Conservation (phyloP, 495 filamentous ascomycete genomes). For the Darksidea phi region DNA sequence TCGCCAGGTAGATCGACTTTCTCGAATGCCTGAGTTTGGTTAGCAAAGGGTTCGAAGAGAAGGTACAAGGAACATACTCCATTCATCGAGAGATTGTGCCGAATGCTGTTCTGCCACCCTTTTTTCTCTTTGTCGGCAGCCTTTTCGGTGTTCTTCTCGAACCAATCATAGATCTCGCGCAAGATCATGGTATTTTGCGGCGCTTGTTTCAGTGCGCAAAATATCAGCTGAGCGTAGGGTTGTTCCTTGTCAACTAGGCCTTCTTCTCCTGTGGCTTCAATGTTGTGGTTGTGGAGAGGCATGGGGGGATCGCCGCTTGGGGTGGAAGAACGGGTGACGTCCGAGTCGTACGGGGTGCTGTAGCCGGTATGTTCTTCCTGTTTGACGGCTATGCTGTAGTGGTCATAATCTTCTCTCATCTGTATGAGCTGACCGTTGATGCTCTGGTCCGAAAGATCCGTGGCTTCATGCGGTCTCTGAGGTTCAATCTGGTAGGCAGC, state of each 20-base stretch:
- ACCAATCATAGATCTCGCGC: constrained; percentile 89
- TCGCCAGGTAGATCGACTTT: constrained; percentile 54
- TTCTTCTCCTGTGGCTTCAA: constrained; percentile 33
- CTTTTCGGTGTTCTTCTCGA: constrained; percentile 76
- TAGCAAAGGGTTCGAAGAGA: constrained; percentile 1
- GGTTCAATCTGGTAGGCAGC: constrained; percentile 31
- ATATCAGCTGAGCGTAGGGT: constrained; percentile 85
- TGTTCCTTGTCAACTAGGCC: constrained; percentile 41
- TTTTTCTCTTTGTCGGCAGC: constrained; percentile 54
- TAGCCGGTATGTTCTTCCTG: constrained; percentile 10
- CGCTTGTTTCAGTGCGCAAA: constrained; percentile 65
- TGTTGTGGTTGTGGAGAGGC: constrained; percentile 10
- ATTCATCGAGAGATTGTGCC: constrained; percentile 98
- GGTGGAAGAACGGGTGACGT: constrained; percentile 11
- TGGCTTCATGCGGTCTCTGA: constrained; percentile 17
- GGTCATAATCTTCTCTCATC: constrained; percentile 16
- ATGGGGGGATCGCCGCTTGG: constrained; percentile 4
- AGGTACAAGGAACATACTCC: constrained; percentile 58
- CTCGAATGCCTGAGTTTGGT: constrained; percentile 59
- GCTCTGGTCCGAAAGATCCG: constrained; percentile 14
- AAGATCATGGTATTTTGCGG: constrained; percentile 69
- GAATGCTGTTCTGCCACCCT: constrained; percentile 96
- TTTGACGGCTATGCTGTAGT: constrained; percentile 10
- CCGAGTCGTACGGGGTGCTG: not conserved
- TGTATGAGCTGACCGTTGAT: constrained; percentile 7